Conservation (phyloP, 306 rosid genomes). For the Cicer yamashitae region DNA sequence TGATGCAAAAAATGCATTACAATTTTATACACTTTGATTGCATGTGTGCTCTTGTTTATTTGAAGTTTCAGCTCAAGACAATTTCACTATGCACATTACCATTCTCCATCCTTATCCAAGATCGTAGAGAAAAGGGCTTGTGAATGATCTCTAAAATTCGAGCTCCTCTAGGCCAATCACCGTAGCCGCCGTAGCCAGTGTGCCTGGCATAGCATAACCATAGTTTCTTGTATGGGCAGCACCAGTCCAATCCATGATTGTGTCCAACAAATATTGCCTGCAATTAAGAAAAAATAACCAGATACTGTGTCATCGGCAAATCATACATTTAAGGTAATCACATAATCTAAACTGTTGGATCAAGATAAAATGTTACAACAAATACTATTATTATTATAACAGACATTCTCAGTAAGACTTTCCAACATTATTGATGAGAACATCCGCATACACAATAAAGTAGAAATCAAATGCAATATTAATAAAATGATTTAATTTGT, state of each 20-base stretch:
- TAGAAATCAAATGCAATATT: too few species aligned
- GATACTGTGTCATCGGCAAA: too few species aligned
- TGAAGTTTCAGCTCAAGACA: conserved; percentile 48
- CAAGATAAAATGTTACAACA: too few species aligned
- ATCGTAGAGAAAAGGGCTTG: conserved; percentile 65
- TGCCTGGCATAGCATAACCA: conserved; percentile 87
- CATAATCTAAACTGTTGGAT: too few species aligned
- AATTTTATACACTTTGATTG: not conserved
- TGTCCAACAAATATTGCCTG: conserved; percentile 92
- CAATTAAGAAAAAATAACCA: conserved; percentile 19
- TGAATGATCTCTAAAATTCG: conserved; percentile 62
- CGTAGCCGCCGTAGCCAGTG: conserved; percentile 84
- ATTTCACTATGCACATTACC: conserved; percentile 64
- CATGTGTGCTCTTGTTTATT: not conserved
- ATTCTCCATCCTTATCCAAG: conserved; percentile 89
- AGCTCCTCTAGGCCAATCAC: conserved; percentile 77
- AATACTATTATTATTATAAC: too few species aligned
- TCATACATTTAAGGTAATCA: too few species aligned
- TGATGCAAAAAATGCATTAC: too few species aligned
- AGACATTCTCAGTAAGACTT: too few species aligned
- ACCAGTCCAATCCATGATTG: conserved; percentile 91
- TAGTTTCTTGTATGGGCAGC: conserved; percentile 69
- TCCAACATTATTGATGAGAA: too few species aligned
- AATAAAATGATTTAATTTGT: too few species aligned
- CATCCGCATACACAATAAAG: too few species aligned